Conservation (phyloP, 345 rosid genomes). For the Cardiospermum halicacabum region DNA sequence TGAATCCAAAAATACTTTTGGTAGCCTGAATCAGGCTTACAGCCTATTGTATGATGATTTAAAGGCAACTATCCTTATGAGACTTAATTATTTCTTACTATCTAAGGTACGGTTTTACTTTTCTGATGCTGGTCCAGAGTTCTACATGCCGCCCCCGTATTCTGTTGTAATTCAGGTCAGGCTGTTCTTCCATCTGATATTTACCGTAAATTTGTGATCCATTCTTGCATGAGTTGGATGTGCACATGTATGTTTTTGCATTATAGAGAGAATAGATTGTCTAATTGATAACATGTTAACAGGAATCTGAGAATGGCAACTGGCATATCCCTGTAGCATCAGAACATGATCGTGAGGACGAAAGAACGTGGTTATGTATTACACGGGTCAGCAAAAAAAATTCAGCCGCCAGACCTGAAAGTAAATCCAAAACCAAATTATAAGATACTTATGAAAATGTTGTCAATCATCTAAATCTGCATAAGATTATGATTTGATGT, state of each 20-base stretch:
- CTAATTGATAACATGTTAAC: conserved; percentile 10
- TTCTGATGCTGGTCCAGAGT: conserved; percentile 42
- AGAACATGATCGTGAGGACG: conserved; percentile 34
- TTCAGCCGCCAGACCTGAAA: conserved; percentile 29
- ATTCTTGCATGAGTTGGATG: not conserved
- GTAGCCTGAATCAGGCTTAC: conserved; percentile 1
- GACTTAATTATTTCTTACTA: conserved; percentile 6
- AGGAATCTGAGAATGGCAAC: conserved; percentile 68
- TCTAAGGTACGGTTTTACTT: conserved; percentile 55
- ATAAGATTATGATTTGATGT: not conserved
- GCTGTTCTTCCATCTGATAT: not conserved
- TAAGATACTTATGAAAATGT: conserved; percentile 2
- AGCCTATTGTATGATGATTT: not conserved
- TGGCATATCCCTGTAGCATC: conserved; percentile 65
- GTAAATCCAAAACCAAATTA: conserved; percentile 20
- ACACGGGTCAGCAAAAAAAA: conserved; percentile 22
- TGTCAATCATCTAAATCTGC: not conserved
- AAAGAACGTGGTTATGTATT: conserved; percentile 53
- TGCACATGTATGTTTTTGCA: not conserved
- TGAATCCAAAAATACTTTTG: not conserved
- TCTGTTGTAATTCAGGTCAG: conserved; percentile 63
- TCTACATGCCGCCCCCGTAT: conserved; percentile 60
- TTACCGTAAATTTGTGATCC: not conserved
- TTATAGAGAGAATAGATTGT: not conserved
- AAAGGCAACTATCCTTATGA: conserved; percentile 1